Evolutionary conservation across 768 basidiomycete genomes (phyloP), one percentile per base, ranked within the genome.

Genomic region (Termitomyces sp.): DNA sequence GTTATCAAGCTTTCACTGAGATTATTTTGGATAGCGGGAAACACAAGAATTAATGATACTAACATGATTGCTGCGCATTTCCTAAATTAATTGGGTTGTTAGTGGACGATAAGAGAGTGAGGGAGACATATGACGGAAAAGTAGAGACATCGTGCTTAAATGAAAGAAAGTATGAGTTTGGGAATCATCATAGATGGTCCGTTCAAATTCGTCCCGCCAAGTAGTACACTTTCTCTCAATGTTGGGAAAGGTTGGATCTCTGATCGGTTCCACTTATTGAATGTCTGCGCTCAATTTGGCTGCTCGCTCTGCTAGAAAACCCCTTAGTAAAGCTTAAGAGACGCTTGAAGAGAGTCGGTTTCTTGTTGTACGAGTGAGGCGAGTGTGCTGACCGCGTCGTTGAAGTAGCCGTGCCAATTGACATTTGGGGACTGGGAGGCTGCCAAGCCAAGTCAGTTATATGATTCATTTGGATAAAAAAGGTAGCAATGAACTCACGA

Each of bases 361-460:
- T 84, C 73, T 80, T 85, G 55, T 79, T 85, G 54, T 70, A 62
- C 41, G 71, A 73, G 37, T 65, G 62, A 41, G 83, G 80, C 8
- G 83, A 80, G 46, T 76, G 78, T n/a, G 78, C 78, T 15, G 84
- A 82, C 66, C 81, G 82, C 56, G 76, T 81, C 44, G 82, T 78
- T 8, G 83, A 83, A n/a, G 81, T 84, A 48, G 82, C 79, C 30
- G 85, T 85, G 61, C 75, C 76, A 24, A 85, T 74, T 13, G 84
- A 85, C 27, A 77, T 73, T 39, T 80, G 79, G 62, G 81, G 76
- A 66, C 72, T 74, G 41, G 73, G 71, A 54, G 68, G 58, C 76
- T 78, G 59, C 63, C 65, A 55, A n/a, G 27, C 31, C 7, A 34
- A 15, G 46, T 55, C 15, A 15, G 22, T 27, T 34, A 39, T 52